These are phyloP conservation scores for Hemisphaericaspora lyxosophila DNA, from an alignment of 1,139 yeast genomes.

Conservation along the genomic window DNA sequence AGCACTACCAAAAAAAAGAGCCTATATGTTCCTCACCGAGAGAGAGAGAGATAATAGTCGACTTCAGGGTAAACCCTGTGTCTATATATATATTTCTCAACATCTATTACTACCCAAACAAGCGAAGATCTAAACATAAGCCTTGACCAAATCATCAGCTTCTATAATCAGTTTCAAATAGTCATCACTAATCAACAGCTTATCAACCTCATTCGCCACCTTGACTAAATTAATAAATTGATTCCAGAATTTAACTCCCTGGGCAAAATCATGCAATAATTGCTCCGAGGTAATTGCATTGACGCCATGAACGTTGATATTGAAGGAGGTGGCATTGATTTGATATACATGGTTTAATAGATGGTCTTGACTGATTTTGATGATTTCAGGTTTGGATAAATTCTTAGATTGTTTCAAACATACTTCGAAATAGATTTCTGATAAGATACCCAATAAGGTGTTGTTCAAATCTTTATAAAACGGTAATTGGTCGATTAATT, in stretches of 20 bases:
- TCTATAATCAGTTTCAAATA: conserved; percentile 33
- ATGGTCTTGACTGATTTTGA: conserved; percentile 33
- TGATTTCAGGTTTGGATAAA: conserved; percentile 27
- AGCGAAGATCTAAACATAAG: conserved; percentile 16
- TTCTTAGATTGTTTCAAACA: conserved; percentile 31
- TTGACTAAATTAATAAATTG: conserved; percentile 42
- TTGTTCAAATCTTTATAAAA: conserved; percentile 50
- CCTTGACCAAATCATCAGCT: conserved; percentile 46
- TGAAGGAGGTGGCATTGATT: conserved; percentile 38
- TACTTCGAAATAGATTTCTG: conserved; percentile 44
- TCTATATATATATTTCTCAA: not conserved
- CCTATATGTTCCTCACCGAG: no score
- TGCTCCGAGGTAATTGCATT: conserved; percentile 39
- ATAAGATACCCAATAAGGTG: conserved; percentile 44
- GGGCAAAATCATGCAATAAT: conserved; percentile 40
- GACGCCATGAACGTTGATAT: conserved; percentile 44
- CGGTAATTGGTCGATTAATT: conserved; percentile 58
- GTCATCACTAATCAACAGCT: conserved; percentile 32
- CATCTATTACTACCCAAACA: conserved; percentile 5
- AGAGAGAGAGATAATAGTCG: no score
- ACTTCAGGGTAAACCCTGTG: no score
- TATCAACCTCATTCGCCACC: conserved; percentile 35
- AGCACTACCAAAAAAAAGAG: not conserved
- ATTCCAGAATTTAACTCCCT: conserved; percentile 41
- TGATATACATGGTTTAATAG: conserved; percentile 41